Percentiles rank a stretch among this genome's conserved stretches.
Evolutionary conservation across 2,329 filamentous ascomycete species (phyloP).

Genomic region (Fusarium falciforme): DNA sequence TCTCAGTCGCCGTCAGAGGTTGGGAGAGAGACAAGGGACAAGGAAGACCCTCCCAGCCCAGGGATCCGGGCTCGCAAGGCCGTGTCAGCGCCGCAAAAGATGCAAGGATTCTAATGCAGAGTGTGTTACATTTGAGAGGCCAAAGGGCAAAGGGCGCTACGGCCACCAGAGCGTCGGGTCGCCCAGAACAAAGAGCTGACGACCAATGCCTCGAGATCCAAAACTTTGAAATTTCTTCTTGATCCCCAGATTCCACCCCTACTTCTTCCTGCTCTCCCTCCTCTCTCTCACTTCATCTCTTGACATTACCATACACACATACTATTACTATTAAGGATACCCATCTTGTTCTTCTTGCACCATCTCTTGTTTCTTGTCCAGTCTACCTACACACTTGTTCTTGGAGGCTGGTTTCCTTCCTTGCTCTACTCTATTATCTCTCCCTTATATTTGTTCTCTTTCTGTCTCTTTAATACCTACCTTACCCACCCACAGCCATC

Average conservation of each 20-base stretch:
- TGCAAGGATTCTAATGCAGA: conserved; percentile 42
- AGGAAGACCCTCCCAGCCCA: conserved; percentile 27
- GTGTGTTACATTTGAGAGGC: conserved; percentile 38
- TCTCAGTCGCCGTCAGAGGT: conserved; percentile 11
- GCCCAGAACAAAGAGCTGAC: conserved; percentile 31
- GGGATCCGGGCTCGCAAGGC: conserved; percentile 28
- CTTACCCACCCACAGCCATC: background rate
- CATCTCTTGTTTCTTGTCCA: conserved; percentile 12
- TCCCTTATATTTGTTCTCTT: conserved; percentile 18
- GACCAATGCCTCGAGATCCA: conserved; percentile 22
- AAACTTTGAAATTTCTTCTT: conserved; percentile 39
- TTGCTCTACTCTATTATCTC: conserved; percentile 4
- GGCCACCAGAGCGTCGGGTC: conserved; percentile 44
- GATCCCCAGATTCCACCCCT: conserved; percentile 28
- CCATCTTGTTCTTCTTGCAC: conserved; percentile 18
- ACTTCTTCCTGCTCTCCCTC: conserved; percentile 26
- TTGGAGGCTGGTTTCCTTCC: conserved; percentile 44
- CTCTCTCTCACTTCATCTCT: conserved; percentile 17
- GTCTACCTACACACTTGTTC: conserved; percentile 32
- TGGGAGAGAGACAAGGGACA: conserved; percentile 18
- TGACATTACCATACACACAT: conserved; percentile 18
- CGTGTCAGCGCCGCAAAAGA: conserved; percentile 36
- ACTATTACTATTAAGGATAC: conserved; percentile 8
- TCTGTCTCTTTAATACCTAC: conserved; percentile 9
- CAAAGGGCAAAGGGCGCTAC: conserved; percentile 43